A percentile compares a stretch with the other conserved stretches of the same genome.
phyloP scores from a whole-genome alignment of 2,329 filamentous ascomycete species.

The Calonectria pseudoreteaudii region DNA sequence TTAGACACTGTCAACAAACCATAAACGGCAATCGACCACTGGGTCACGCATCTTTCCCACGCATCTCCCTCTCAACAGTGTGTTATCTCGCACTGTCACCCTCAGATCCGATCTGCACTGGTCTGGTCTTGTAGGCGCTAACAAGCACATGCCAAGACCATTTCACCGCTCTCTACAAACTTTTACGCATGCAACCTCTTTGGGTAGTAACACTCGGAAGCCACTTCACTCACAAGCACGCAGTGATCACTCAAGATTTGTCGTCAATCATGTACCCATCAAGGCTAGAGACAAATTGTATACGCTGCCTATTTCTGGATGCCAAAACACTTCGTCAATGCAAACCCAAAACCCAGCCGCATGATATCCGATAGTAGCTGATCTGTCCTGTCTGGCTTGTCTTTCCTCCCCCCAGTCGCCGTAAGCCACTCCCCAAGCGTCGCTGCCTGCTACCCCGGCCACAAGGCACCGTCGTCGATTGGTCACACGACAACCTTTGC shows the following conservation, averaged over 20 bases:
- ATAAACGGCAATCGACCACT: neutral
- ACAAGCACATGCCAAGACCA: neutral
- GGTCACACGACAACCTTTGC: conserved; percentile 29
- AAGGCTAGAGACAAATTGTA: conserved; percentile 45
- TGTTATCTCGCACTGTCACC: neutral
- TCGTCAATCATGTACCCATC: conserved; percentile 1
- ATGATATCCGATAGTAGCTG: conserved; percentile 53
- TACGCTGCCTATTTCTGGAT: conserved; percentile 47
- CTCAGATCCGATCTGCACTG: neutral
- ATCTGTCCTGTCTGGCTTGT: conserved; percentile 52
- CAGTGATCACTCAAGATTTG: neutral
- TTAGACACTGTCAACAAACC: neutral
- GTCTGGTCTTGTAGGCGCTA: neutral
- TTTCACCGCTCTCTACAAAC: neutral
- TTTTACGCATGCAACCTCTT: neutral
- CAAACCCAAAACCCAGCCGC: conserved; percentile 53
- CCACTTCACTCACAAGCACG: conserved; percentile 1
- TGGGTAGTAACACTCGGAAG: neutral
- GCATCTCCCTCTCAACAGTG: neutral
- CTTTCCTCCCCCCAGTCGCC: conserved; percentile 44
- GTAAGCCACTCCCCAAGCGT: conserved; percentile 39
- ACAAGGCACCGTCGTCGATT: conserved; percentile 36
- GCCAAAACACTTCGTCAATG: conserved; percentile 49
- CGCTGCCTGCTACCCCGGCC: conserved; percentile 39
- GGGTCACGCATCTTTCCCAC: neutral